Evolutionary conservation across 202 grass and related monocot genomes (phyloP).

Genomic region (Zizania palustris): DNA sequence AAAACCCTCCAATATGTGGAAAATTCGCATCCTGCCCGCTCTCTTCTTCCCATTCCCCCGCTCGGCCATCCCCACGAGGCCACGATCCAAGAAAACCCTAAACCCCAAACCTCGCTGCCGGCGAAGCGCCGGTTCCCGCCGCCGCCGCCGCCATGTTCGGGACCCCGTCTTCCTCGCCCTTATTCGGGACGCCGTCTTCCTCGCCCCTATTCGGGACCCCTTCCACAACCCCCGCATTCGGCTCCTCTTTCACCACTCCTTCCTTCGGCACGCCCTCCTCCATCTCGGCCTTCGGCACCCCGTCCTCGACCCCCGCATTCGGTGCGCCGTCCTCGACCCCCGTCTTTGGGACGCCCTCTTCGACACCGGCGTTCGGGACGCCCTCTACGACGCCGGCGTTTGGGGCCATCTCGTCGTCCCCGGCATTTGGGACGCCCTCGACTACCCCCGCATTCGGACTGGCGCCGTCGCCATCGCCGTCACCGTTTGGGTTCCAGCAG

Average conservation of each 20-base stretch:
- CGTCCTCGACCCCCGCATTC: slow-evolving; percentile 36
- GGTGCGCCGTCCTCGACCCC: slow-evolving; percentile 14
- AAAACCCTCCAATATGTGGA: neutral
- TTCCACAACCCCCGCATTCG: slow-evolving; percentile 40
- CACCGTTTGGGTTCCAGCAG: slow-evolving; percentile 63
- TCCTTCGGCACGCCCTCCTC: slow-evolving; percentile 48
- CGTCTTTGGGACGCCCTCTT: slow-evolving; percentile 45
- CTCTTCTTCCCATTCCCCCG: neutral
- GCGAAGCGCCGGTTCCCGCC: neutral
- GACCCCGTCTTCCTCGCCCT: slow-evolving; percentile 38
- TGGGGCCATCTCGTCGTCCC: slow-evolving; percentile 37
- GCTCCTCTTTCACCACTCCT: slow-evolving; percentile 43
- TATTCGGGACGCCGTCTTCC: slow-evolving; percentile 52
- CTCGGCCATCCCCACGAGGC: neutral
- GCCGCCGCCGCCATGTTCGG: slow-evolving; percentile 50
- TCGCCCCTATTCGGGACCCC: slow-evolving; percentile 52
- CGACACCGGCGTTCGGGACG: slow-evolving; percentile 46
- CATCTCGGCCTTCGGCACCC: slow-evolving; percentile 16
- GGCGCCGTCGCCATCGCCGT: slow-evolving; percentile 40
- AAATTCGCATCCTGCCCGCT: neutral
- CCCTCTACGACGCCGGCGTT: slow-evolving; percentile 45
- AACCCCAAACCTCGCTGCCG: slow-evolving; percentile 35
- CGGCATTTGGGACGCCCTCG: slow-evolving; percentile 58
- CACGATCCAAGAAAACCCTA: slow-evolving; percentile 14
- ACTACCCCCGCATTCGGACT: slow-evolving; percentile 53